These are phyloP conservation scores for Trypanosoma melophagium DNA, from an alignment of 208 protist genomes.

Conservation along the genomic window DNA sequence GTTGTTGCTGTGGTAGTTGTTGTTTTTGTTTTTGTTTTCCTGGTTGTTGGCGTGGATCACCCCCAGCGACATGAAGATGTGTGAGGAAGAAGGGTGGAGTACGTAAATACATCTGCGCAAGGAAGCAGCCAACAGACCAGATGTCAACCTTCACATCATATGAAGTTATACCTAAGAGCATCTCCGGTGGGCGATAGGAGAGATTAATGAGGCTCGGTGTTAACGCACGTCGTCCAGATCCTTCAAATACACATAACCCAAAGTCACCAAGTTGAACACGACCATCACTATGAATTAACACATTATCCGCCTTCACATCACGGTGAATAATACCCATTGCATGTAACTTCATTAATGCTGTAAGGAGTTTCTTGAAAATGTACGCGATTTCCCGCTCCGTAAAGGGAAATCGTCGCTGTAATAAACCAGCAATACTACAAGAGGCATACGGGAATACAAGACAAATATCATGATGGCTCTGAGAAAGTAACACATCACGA, in stretches of 20 bases:
- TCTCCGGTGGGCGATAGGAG: conserved; percentile 95
- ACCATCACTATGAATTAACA: conserved; percentile 62
- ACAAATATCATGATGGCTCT: conserved; percentile 60
- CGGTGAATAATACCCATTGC: conserved; percentile 90
- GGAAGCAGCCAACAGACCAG: conserved; percentile 93
- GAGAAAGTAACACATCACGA: conserved; percentile 78
- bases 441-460: conserved; percentile 79
- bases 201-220: conserved; percentile 95
- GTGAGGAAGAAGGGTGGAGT: conserved; percentile 75
- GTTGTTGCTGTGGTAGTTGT: conserved; percentile 5
- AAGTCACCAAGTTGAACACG: conserved; percentile 83
- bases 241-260: conserved; percentile 74
- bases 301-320: conserved; percentile 91
- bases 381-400: conserved; percentile 60
- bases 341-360: conserved; percentile 65
- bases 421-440: conserved; percentile 69
- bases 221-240: conserved; percentile 36
- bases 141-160: conserved; percentile 93
- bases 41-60: not conserved
- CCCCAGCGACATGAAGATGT: conserved; percentile 20
- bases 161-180: conserved; percentile 83
- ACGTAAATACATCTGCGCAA: conserved; percentile 94
- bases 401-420: conserved; percentile 62
- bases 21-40: conserved; percentile 15
- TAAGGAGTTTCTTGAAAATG: conserved; percentile 71